A percentile compares a stretch with the other conserved stretches of the same genome.
Evolutionary conservation across 345 rosid species (phyloP).

Genomic region (Gynandropsis gynandra): DNA sequence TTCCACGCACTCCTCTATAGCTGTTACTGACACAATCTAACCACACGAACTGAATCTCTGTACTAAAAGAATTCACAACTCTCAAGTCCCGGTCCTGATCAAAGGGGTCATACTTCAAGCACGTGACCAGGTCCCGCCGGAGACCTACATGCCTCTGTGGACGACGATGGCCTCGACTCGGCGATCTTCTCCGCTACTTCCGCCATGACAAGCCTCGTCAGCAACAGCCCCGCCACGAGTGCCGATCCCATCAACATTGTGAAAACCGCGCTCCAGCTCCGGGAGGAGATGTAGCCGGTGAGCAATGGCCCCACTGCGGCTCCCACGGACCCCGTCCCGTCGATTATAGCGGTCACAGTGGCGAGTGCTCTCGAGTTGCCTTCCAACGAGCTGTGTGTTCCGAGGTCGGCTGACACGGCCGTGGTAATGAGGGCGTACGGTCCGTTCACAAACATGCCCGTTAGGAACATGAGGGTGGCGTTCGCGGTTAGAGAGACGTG

Average conservation of each 20-base stretch:
- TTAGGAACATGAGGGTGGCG: slow-evolving; percentile 59
- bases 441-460: slow-evolving; percentile 88
- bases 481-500: slow-evolving; percentile 57
- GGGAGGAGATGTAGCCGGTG: slow-evolving; percentile 79
- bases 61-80: neutral
- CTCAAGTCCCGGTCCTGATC: slow-evolving; percentile 9
- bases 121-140: slow-evolving; percentile 18
- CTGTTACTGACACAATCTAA: too few relatives aligned
- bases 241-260: slow-evolving; percentile 92
- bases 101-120: slow-evolving; percentile 25
- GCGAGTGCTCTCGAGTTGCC: slow-evolving; percentile 93
- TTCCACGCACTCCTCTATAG: too few relatives aligned
- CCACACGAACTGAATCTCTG: neutral
- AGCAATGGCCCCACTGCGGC: slow-evolving; percentile 93
- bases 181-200: slow-evolving; percentile 68
- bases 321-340: slow-evolving; percentile 96
- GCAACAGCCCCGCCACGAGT: slow-evolving; percentile 62
- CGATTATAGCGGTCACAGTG: slow-evolving; percentile 92
- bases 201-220: slow-evolving; percentile 68
- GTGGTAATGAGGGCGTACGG: slow-evolving; percentile 95
- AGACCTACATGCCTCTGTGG: slow-evolving; percentile 25
- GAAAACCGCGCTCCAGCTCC: slow-evolving; percentile 75
- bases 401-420: slow-evolving; percentile 91
- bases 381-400: slow-evolving; percentile 81
- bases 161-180: slow-evolving; percentile 32